Percentiles rank a stretch among this genome's conserved stretches.
phyloP scores from a whole-genome alignment of 352 stramenopile species.

The Plasmopara viticola region DNA sequence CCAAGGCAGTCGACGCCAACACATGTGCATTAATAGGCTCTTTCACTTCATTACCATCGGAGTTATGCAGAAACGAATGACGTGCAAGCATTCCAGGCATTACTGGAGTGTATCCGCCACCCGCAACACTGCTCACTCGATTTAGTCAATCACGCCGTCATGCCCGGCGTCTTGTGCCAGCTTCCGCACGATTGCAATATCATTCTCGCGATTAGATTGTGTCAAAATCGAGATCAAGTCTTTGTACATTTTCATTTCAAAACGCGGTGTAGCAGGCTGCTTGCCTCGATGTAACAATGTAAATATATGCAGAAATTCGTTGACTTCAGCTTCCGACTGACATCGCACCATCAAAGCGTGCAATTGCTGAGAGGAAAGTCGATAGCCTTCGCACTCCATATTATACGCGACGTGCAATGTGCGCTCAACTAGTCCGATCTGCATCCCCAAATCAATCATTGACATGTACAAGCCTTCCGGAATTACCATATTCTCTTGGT shows the following conservation, averaged over 20 bases:
- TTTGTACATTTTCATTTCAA: conserved; percentile 51
- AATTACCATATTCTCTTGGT: conserved; percentile 31
- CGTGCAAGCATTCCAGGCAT: neutral
- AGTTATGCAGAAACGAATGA: neutral
- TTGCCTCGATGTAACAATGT: conserved; percentile 54
- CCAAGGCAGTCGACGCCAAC: too few relatives aligned
- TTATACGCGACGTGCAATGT: conserved; percentile 74
- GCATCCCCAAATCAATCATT: conserved; percentile 53
- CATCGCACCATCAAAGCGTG: conserved; percentile 41
- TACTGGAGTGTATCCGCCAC: neutral
- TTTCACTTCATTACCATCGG: too few relatives aligned
- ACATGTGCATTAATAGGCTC: too few relatives aligned
- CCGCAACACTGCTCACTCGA: neutral
- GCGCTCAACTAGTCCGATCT: conserved; percentile 51
- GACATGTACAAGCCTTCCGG: conserved; percentile 54
- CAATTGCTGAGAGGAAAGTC: conserved; percentile 43
- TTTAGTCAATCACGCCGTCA: conserved; percentile 3
- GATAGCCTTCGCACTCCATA: conserved; percentile 77
- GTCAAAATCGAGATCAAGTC: conserved; percentile 41
- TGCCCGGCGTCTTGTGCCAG: conserved; percentile 29
- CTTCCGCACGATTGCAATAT: conserved; percentile 33
- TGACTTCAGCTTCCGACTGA: conserved; percentile 39
- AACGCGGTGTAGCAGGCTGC: conserved; percentile 29
- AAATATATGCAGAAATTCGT: conserved; percentile 57
- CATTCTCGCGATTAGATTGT: conserved; percentile 40